Percentiles rank a stretch among this genome's conserved stretches.
Conservation (phyloP, 805 yeast genomes). For the Yamadazyma takamatsuzukensis region DNA sequence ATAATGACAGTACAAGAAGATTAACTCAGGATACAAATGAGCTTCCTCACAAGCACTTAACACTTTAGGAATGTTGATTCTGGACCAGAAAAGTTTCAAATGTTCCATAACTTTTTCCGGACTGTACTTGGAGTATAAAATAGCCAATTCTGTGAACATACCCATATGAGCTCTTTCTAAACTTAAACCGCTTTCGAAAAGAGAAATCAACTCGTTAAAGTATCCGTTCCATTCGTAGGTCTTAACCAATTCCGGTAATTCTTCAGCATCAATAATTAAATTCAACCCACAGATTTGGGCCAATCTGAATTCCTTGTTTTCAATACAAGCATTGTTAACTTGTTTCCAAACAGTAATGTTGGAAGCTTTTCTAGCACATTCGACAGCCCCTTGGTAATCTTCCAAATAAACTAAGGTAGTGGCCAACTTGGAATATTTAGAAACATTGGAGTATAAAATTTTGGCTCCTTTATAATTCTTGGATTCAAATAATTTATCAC, state of each 20-base stretch:
- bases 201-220: constrained; percentile 84
- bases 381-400: constrained; percentile 96
- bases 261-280: constrained; percentile 96
- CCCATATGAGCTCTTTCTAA: constrained; percentile 99
- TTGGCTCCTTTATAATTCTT: constrained; percentile 91
- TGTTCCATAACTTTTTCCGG: constrained; percentile 94
- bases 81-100: constrained; percentile 95
- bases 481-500: constrained; percentile 81
- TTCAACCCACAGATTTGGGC: constrained; percentile 99
- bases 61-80: constrained; percentile 96
- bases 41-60: constrained; percentile 90
- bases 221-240: constrained; percentile 89
- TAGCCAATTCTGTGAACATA: constrained; percentile 95
- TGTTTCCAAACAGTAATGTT: constrained; percentile 94
- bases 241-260: constrained; percentile 80
- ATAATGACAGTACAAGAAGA: constrained; percentile 94
- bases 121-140: constrained; percentile 83
- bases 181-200: constrained; percentile 93
- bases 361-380: constrained; percentile 97
- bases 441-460: constrained; percentile 75
- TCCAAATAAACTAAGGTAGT: constrained; percentile 90
- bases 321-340: constrained; percentile 95
- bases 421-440: constrained; percentile 94
- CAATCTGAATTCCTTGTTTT: constrained; percentile 87
- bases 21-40: constrained; percentile 94